These are phyloP conservation scores for Dendrobium catenatum DNA, from an alignment of 106 monocot species.

Conservation along the genomic window DNA sequence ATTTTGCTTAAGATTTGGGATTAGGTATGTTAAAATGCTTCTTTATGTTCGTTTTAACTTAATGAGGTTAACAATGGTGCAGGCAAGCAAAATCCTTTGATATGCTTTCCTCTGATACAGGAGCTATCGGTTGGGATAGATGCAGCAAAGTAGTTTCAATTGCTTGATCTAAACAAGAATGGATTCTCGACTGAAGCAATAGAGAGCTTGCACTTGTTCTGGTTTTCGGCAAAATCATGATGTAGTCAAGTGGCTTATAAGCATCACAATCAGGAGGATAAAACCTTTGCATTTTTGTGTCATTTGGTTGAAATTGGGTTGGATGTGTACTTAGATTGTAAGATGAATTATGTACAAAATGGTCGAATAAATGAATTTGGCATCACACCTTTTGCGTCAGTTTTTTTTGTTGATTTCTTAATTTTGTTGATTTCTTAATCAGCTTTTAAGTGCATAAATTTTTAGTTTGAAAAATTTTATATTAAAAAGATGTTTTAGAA, in stretches of 20 bases:
- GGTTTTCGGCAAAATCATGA: conserved; percentile 29
- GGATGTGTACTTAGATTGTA: background rate
- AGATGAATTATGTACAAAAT: background rate
- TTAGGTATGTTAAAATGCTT: too few species aligned
- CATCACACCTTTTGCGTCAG: too few species aligned
- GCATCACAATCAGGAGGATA: conserved; percentile 32
- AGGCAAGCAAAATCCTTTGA: background rate
- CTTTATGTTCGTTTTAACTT: too few species aligned
- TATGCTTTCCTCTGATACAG: conserved; percentile 14
- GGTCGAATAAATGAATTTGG: too few species aligned
- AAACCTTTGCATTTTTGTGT: background rate
- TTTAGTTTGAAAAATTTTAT: too few species aligned
- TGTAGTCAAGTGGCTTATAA: conserved; percentile 22
- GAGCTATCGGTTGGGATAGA: conserved; percentile 30
- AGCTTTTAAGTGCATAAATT: too few species aligned
- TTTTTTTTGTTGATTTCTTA: too few species aligned
- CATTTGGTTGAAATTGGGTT: background rate
- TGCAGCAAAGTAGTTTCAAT: conserved; percentile 17
- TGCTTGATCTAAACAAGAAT: conserved; percentile 53
- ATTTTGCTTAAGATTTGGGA: too few species aligned
- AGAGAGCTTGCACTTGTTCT: conserved; percentile 27
- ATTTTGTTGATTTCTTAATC: too few species aligned
- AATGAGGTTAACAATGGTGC: background rate
- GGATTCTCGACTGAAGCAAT: conserved; percentile 17
- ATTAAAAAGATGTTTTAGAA: too few species aligned